Percentiles rank a stretch among this genome's conserved stretches.
phyloP scores from a whole-genome alignment of 2,329 filamentous ascomycete species.

The Clonostachys solani region DNA sequence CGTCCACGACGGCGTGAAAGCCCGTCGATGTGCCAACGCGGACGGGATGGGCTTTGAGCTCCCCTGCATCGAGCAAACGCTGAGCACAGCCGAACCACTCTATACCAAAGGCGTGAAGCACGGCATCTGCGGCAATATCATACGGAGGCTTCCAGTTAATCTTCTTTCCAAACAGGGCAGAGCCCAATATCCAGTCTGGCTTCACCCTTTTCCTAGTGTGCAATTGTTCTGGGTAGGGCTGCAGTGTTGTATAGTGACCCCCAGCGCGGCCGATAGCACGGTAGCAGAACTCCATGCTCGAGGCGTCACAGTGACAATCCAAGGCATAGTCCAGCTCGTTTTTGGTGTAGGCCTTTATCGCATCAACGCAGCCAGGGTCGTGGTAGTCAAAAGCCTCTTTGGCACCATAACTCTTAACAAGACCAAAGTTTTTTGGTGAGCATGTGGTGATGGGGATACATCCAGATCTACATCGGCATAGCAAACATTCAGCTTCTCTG shows the following conservation, averaged over 20 bases:
- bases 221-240: slow-evolving; percentile 18
- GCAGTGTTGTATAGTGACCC: slow-evolving; percentile 26
- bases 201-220: slow-evolving; percentile 8
- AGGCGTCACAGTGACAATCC: slow-evolving; percentile 26
- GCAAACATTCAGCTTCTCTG: too few species aligned
- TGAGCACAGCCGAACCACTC: background rate
- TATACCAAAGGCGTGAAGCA: background rate
- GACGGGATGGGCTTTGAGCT: background rate
- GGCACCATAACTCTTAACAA: slow-evolving; percentile 31
- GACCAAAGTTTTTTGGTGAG: slow-evolving; percentile 20
- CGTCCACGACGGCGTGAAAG: background rate
- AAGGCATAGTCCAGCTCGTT: slow-evolving; percentile 28
- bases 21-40: background rate
- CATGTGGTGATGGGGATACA: slow-evolving; percentile 10
- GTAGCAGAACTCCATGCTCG: slow-evolving; percentile 27
- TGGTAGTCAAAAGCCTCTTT: slow-evolving; percentile 32
- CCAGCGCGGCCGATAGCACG: slow-evolving; percentile 27
- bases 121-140: background rate
- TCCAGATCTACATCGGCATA: slow-evolving; percentile 2
- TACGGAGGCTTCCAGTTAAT: slow-evolving; percentile 14
- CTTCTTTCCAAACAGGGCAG: slow-evolving; percentile 3
- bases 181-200: slow-evolving; percentile 5
- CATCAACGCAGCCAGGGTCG: slow-evolving; percentile 8
- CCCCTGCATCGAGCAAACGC: slow-evolving; percentile 1
- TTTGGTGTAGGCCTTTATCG: slow-evolving; percentile 28